A percentile compares a stretch with the other conserved stretches of the same genome.
Evolutionary conservation across 768 basidiomycete genomes (phyloP).

Genomic region (Xanthoconium purpureum): DNA sequence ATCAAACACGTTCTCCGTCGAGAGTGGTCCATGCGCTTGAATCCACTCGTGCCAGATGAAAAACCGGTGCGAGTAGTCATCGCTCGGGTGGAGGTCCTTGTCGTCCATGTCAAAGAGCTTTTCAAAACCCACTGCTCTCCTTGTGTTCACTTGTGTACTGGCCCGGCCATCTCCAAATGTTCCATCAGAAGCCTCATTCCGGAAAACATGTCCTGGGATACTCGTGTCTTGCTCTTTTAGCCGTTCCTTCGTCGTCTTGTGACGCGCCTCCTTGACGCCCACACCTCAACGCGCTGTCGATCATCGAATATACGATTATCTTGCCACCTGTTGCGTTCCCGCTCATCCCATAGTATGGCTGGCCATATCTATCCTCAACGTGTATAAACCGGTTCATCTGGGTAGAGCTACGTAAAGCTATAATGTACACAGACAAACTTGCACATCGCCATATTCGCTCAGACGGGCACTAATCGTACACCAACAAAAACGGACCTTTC

Average conservation of each 20-base stretch:
- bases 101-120: slow-evolving; percentile 39
- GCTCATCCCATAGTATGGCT: too few relatives aligned
- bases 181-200: slow-evolving; percentile 13
- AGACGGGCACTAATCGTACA: slow-evolving; percentile 9
- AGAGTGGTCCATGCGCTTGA: slow-evolving; percentile 78
- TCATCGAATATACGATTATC: too few relatives aligned
- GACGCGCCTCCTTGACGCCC: slow-evolving; percentile 44
- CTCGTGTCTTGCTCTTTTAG: slow-evolving; percentile 2
- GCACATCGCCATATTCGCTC: neutral
- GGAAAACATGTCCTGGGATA: slow-evolving; percentile 6
- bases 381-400: too few relatives aligned
- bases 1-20: slow-evolving; percentile 77
- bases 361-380: too few relatives aligned
- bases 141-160: too few relatives aligned
- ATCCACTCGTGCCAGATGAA: slow-evolving; percentile 94
- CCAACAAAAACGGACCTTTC: neutral
- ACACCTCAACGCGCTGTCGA: too few relatives aligned
- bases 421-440: neutral
- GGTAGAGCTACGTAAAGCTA: too few relatives aligned
- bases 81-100: slow-evolving; percentile 70
- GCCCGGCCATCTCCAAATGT: too few relatives aligned
- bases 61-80: slow-evolving; percentile 79
- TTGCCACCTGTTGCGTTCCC: too few relatives aligned
- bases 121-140: slow-evolving; percentile 13
- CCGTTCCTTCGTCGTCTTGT: slow-evolving; percentile 39